Conservation (phyloP, 768 basidiomycete genomes). For the Russula ochroleuca region DNA sequence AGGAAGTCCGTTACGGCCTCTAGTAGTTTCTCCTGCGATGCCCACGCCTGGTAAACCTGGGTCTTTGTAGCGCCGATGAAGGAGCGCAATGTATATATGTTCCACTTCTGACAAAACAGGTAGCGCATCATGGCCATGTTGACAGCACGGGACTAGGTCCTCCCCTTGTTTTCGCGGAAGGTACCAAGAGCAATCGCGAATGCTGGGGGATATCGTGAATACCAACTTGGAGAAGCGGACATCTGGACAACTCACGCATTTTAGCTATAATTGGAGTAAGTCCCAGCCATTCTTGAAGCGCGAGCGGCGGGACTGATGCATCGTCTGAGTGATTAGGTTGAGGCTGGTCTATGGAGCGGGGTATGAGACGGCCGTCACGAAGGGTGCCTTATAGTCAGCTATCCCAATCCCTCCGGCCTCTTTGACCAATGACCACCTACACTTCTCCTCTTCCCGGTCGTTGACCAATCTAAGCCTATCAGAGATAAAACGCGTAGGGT, state of each 20-base stretch:
- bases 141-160: conserved; percentile 9
- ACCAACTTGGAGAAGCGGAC: neutral
- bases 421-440: too few relatives aligned
- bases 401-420: neutral
- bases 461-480: too few relatives aligned
- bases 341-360: neutral
- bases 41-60: conserved; percentile 1
- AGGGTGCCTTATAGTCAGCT: neutral
- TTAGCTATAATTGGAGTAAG: neutral
- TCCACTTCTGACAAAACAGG: neutral
- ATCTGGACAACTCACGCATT: neutral
- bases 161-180: conserved; percentile 8
- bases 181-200: conserved; percentile 12
- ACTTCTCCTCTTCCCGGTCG: too few relatives aligned
- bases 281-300: conserved; percentile 3
- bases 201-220: conserved; percentile 2
- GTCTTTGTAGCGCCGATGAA: conserved; percentile 5
- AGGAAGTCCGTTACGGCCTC: conserved; percentile 7
- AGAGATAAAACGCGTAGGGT: too few relatives aligned
- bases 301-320: neutral
- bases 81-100: neutral
- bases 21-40: neutral
- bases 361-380: neutral
- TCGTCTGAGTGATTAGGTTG: neutral
- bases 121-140: conserved; percentile 4